These are phyloP conservation scores for Talaromyces sp. DNA, from an alignment of 2,329 filamentous ascomycete species.

Conservation along the genomic window DNA sequence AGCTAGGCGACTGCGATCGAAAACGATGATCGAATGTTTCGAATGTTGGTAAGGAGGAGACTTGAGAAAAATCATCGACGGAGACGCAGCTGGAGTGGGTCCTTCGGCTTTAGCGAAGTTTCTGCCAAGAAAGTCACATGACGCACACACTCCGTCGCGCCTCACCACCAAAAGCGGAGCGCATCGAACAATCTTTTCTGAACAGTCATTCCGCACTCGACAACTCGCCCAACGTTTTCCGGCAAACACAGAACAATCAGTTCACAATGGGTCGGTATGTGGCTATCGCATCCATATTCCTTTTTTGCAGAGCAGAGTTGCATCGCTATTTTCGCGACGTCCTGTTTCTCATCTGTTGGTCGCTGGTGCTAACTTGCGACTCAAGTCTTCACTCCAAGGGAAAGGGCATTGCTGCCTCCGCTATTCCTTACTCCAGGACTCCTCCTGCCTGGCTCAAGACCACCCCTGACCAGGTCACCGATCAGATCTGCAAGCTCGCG, in stretches of 20 bases:
- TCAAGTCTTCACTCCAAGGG: constrained; percentile 93
- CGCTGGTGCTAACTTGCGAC: constrained; percentile 21
- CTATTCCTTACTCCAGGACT: constrained; percentile 93
- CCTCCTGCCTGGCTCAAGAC: constrained; percentile 96
- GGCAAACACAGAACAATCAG: constrained; percentile 8
- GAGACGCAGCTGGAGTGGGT: neutral
- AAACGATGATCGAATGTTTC: neutral
- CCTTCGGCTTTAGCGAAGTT: constrained; percentile 7
- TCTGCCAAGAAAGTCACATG: constrained; percentile 11
- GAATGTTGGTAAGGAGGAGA: neutral
- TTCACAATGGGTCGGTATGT: constrained; percentile 17
- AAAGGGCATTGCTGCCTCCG: constrained; percentile 96
- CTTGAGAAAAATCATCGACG: neutral
- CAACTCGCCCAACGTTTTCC: constrained; percentile 11
- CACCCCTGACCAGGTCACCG: constrained; percentile 95
- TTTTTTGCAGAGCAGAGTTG: neutral
- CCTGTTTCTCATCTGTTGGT: constrained; percentile 42
- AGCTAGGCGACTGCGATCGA: neutral
- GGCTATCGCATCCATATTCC: neutral
- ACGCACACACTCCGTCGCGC: constrained; percentile 9
- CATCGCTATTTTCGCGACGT: neutral
- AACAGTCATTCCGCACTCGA: constrained; percentile 6
- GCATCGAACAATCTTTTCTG: constrained; percentile 1
- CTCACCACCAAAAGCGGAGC: constrained; percentile 1
- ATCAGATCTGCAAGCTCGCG: constrained; percentile 58